These are phyloP conservation scores for Cordyceps cicadae DNA, from an alignment of 2,329 filamentous ascomycete species.

Conservation along the genomic window DNA sequence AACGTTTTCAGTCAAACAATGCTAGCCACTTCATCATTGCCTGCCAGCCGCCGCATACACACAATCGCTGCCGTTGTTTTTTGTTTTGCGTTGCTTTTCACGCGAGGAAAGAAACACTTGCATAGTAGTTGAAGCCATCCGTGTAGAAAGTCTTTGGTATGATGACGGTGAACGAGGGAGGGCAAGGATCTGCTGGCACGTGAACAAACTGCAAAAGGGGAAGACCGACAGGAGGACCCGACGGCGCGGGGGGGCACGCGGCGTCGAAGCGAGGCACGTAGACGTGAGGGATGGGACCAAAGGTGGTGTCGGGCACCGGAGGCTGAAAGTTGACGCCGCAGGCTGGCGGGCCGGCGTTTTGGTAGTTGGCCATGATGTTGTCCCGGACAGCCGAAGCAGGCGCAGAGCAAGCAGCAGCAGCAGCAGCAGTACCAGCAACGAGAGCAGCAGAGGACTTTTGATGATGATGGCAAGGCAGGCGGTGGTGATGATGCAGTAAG, in stretches of 20 bases:
- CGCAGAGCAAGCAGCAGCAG: conserved; percentile 1
- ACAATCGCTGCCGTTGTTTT: too few species aligned
- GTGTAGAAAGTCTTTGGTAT: conserved; percentile 26
- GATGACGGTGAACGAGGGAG: conserved; percentile 21
- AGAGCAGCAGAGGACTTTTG: conserved; percentile 7
- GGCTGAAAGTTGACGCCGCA: conserved; percentile 47
- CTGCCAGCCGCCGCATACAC: too few species aligned
- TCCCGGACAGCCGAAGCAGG: not conserved
- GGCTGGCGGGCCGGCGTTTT: conserved; percentile 33
- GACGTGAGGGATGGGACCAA: conserved; percentile 46
- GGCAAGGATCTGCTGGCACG: conserved; percentile 13
- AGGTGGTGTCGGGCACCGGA: conserved; percentile 48
- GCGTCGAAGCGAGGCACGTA: conserved; percentile 48
- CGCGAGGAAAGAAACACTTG: conserved; percentile 23
- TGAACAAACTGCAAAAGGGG: conserved; percentile 23
- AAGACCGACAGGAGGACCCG: conserved; percentile 27
- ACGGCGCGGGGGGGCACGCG: conserved; percentile 14
- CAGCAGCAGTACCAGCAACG: conserved; percentile 13
- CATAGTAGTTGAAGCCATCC: conserved; percentile 30
- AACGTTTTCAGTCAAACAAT: not conserved
- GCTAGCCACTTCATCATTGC: not conserved
- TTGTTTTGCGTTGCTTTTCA: too few species aligned
- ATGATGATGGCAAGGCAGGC: conserved; percentile 10
- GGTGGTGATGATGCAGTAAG: not conserved
- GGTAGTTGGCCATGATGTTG: conserved; percentile 32